These are phyloP conservation scores for Stevia rebaudiana DNA, from an alignment of 140 eudicot species.

Conservation along the genomic window DNA sequence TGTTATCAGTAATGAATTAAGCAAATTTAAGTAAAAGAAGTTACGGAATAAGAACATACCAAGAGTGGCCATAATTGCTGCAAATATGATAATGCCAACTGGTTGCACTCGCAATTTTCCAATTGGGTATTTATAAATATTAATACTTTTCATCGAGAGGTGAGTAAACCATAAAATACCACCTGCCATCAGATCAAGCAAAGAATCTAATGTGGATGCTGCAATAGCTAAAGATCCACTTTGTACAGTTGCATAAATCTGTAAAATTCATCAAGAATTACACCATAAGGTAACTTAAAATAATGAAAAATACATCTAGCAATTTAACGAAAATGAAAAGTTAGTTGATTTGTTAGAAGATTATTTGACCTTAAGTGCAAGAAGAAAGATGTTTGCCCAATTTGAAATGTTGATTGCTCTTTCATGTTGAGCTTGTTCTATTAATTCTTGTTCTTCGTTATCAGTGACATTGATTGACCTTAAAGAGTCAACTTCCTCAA, in stretches of 20 bases:
- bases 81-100: slow-evolving; percentile 87
- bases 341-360: neutral
- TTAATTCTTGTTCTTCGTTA: slow-evolving; percentile 42
- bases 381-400: slow-evolving; percentile 68
- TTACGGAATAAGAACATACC: slow-evolving; percentile 38
- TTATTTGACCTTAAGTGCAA: slow-evolving; percentile 59
- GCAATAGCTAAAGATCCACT: slow-evolving; percentile 97
- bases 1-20: neutral
- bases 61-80: slow-evolving; percentile 97
- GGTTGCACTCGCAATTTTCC: slow-evolving; percentile 97
- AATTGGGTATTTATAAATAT: slow-evolving; percentile 85
- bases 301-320: neutral
- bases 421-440: slow-evolving; percentile 73
- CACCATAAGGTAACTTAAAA: neutral
- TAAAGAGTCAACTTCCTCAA: slow-evolving; percentile 72
- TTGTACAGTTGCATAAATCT: slow-evolving; percentile 84
- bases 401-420: slow-evolving; percentile 83
- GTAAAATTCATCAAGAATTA: slow-evolving; percentile 13
- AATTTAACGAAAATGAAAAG: neutral
- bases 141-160: slow-evolving; percentile 70
- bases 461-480: slow-evolving; percentile 26
- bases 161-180: slow-evolving; percentile 94
- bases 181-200: slow-evolving; percentile 98
- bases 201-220: slow-evolving; percentile 92
- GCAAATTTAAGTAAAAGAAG: neutral